These are phyloP conservation scores for Jimgerdemannia flammicorona DNA, from an alignment of 192 early-diverging fungal species.

Conservation along the genomic window DNA sequence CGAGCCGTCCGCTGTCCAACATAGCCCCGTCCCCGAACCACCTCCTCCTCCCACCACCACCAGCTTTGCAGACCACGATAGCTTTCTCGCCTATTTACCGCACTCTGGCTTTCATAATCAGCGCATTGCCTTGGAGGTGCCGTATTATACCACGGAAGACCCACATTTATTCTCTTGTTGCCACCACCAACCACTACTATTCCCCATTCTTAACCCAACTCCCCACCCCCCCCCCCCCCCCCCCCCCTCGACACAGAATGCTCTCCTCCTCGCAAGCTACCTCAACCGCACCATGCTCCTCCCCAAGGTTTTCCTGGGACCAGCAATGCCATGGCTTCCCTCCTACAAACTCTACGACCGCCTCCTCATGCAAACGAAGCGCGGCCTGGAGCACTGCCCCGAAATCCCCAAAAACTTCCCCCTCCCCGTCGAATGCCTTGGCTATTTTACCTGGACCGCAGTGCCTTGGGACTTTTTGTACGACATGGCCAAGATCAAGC, in stretches of 20 bases:
- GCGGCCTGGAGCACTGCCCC: constrained; percentile 47
- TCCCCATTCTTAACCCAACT: too few relatives aligned
- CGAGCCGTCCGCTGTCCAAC: too few relatives aligned
- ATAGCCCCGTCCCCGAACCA: too few relatives aligned
- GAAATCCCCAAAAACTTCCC: constrained; percentile 31
- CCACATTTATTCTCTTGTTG: too few relatives aligned
- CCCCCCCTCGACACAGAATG: constrained; percentile 33
- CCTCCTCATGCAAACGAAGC: constrained; percentile 47
- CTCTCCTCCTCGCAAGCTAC: constrained; percentile 46
- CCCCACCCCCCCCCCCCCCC: too few relatives aligned
- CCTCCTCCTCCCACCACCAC: too few relatives aligned
- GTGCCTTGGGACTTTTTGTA: constrained; percentile 56
- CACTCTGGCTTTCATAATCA: constrained; percentile 42
- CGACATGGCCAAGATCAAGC: constrained; percentile 35
- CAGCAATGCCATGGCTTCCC: constrained; percentile 44
- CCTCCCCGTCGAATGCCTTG: constrained; percentile 48
- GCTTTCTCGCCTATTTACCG: constrained; percentile 32
- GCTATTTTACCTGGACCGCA: constrained; percentile 49
- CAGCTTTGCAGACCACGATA: constrained; percentile 13
- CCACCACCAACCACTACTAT: too few relatives aligned
- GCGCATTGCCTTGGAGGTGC: constrained; percentile 24
- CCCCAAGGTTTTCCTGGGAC: constrained; percentile 45
- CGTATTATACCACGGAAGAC: too few relatives aligned
- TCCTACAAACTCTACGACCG: constrained; percentile 47
- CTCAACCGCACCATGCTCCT: constrained; percentile 51